Evolutionary conservation across 371 early-diverging fungal genomes (phyloP), one percentile per base, ranked within the genome.

Genomic region (Apophysomyces sp.): DNA sequence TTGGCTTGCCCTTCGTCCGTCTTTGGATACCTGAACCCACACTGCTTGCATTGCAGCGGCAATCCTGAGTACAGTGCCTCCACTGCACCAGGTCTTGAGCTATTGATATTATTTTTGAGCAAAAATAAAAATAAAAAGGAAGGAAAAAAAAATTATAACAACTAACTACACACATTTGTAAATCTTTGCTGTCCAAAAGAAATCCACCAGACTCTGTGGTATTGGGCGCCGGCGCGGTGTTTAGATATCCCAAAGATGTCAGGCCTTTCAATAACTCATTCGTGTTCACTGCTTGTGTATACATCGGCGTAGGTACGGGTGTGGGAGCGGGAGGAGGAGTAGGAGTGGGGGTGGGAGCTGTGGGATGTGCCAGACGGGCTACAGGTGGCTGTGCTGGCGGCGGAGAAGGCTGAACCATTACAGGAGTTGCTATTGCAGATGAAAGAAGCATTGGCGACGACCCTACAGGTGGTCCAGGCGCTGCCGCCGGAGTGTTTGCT

Each of bases 21-120:
- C 54, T 86, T 83, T 9, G 85, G 81, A 62, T 87, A 93, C 29
- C 98, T 88, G 67, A 88, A 84, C 3, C 94, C 98, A 71, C 98
- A 97, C 74, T 96, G 95, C 56, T 87, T 87, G 79, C 98, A 97
- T 71, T 93, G 93, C 31, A 88, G 69, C 3, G 89, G 85, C 12
- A 89, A 79, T 0, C 77, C 87, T 16, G 88, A 89, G 74, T 96
- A 96, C 57, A 97, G 71, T 8, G 81, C 65, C 56, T 86, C 84
- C 31, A 84, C 67, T 0, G 87, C 83, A 16, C 89, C 86, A 11
- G 86, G 81, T 37, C 87, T 79, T 62, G 70, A 64, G 55, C 85
- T 84, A 72, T 58, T 57, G 26, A 18, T 36, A 27, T 55, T 60
- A 36, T 54, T 34, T 40, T 58, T 40, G 57, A 37, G 40, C 39